Evolutionary conservation across 2,329 filamentous ascomycete species (phyloP), one percentile per base, ranked within the genome.

Genomic region (Dryadomyces quercivorus): DNA sequence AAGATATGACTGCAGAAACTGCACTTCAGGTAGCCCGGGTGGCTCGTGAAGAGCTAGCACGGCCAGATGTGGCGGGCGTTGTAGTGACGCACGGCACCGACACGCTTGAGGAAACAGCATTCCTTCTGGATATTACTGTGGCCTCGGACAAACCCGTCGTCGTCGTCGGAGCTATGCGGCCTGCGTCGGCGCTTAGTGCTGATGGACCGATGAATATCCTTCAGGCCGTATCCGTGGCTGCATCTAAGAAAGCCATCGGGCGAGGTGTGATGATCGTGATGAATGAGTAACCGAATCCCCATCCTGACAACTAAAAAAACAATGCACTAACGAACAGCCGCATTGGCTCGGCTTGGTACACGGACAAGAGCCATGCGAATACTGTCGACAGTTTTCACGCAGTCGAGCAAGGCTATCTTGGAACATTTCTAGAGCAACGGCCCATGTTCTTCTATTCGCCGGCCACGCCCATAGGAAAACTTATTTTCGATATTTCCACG

Each of bases 11-110:
- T 34, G 66, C 73, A 18, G 69, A 65, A 6, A 70, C 78, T 53
- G 69, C 76, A 38, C 66, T 80, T 20, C 69, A 67, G 26, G 61
- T 82, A 40, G 69, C 73, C 6, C 67, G 73, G 22, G 65, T 69
- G 54, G 74, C 81, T 52, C 74, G 77, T 54, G 57, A 58, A 6
- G 75, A 76, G 54, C 67, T 81, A 4, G 70, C 73, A 26, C 63
- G 62, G 55, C 66, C 67, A n/a, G 60, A 65, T 51, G 66, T 65
- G 38, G 65, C 69, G 66, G 79, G 74, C 40, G 77, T 75, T 7
- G 77, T 84, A 6, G 68, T 85, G 53, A 84, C 81, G 0, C 81
- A 85, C 60, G 81, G 82, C 50, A 85, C 82, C 9, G 82, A 85
- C 61, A 82, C 78, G 0, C 69, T 85, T 1, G 81, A 84, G 61